These are phyloP conservation scores for Ophiocordyceps camponoti-floridani DNA, from an alignment of 2,329 filamentous ascomycete species.

Conservation along the genomic window DNA sequence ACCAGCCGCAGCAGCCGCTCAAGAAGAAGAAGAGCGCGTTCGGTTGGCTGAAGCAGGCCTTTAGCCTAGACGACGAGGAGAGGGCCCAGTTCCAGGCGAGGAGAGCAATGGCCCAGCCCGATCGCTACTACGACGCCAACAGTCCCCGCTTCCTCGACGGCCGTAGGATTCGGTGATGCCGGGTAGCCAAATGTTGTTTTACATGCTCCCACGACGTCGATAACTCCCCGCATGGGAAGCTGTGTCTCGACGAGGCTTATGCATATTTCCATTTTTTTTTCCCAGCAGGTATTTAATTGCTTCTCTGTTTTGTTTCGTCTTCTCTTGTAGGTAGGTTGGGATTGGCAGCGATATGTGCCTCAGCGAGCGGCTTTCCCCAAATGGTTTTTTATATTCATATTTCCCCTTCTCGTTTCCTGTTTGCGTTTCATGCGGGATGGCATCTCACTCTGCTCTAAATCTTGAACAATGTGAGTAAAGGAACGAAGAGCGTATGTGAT, in stretches of 20 bases:
- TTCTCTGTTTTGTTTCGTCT: neutral
- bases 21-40: constrained; percentile 53
- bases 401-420: too few species aligned
- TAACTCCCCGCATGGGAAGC: too few species aligned
- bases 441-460: neutral
- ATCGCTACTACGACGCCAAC: constrained; percentile 30
- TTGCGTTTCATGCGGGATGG: neutral
- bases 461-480: neutral
- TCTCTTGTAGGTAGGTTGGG: neutral
- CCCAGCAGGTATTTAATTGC: neutral
- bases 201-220: neutral
- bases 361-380: neutral
- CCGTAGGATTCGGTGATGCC: constrained; percentile 23
- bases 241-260: too few species aligned
- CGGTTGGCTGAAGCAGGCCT: constrained; percentile 51
- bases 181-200: neutral
- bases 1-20: constrained; percentile 18
- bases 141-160: constrained; percentile 39
- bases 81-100: constrained; percentile 39
- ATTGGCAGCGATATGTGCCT: neutral
- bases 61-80: constrained; percentile 46
- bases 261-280: neutral
- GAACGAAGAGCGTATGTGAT: neutral
- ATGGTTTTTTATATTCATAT: neutral
- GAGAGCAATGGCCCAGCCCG: constrained; percentile 24